Evolutionary conservation across 2,329 filamentous ascomycete species (phyloP).

Genomic region (Talaromyces sp.): DNA sequence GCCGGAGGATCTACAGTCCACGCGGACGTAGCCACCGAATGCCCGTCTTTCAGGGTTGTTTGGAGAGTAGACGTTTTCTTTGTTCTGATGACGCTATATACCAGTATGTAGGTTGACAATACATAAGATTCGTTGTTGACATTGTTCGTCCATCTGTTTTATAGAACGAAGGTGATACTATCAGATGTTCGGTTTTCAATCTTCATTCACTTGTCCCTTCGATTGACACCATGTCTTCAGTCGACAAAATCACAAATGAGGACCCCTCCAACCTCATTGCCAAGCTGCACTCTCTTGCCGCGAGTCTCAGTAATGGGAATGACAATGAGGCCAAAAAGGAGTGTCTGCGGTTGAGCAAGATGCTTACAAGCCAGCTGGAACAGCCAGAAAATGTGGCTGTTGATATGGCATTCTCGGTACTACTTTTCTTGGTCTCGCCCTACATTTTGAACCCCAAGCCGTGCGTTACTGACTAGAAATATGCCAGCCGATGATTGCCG

Average conservation of each 20-base stretch:
- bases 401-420: slow-evolving; percentile 7
- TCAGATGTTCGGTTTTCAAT: not conserved
- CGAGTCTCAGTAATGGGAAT: not conserved
- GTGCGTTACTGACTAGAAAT: not conserved
- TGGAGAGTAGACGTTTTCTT: not conserved
- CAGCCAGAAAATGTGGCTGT: slow-evolving; percentile 1
- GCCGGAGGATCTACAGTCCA: not conserved
- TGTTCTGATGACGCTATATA: not conserved
- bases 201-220: too few species aligned
- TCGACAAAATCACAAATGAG: not conserved
- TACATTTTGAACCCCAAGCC: too few species aligned
- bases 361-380: not conserved
- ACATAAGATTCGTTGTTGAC: not conserved
- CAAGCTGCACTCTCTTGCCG: not conserved
- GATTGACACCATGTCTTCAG: not conserved
- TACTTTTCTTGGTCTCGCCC: too few species aligned
- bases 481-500: slow-evolving; percentile 2
- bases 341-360: not conserved
- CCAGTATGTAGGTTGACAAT: not conserved
- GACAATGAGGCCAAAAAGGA: not conserved
- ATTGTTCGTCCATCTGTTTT: not conserved
- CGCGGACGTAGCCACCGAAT: not conserved
- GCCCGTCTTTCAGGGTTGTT: not conserved
- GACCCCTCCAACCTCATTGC: not conserved
- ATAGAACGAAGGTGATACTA: not conserved